Conservation (phyloP, 2,329 filamentous ascomycete genomes). For the Dothistroma pini region DNA sequence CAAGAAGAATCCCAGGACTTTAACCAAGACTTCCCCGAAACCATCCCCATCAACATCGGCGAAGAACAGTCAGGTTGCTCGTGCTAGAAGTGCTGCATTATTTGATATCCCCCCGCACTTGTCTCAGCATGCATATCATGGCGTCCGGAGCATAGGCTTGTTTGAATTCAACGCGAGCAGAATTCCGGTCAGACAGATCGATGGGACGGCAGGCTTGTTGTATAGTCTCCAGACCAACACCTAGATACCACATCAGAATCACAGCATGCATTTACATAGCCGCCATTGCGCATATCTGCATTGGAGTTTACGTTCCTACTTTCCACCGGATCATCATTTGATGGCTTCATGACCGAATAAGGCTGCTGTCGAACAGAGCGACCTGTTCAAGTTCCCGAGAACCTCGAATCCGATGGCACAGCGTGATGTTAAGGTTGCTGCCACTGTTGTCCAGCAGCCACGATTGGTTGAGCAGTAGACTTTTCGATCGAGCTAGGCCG, state of each 20-base stretch:
- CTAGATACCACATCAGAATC: not conserved
- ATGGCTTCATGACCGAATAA: too few relatives aligned
- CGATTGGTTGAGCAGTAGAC: too few relatives aligned
- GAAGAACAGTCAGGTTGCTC: slow-evolving; percentile 89
- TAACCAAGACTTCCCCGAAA: slow-evolving; percentile 94
- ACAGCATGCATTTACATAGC: not conserved
- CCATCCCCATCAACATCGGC: slow-evolving; percentile 97
- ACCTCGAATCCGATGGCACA: too few relatives aligned
- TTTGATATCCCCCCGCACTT: not conserved
- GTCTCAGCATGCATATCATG: slow-evolving; percentile 10
- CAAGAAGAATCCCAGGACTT: slow-evolving; percentile 99
- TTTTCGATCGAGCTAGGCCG: too few relatives aligned
- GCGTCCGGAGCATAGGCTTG: slow-evolving; percentile 8
- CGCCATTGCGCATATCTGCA: not conserved
- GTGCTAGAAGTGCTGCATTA: slow-evolving; percentile 55
- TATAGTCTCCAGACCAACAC: not conserved
- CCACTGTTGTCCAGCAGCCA: too few relatives aligned
- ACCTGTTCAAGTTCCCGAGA: not conserved
- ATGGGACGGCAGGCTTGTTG: not conserved
- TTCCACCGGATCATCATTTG: too few relatives aligned
- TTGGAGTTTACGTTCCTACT: too few relatives aligned
- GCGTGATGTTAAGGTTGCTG: too few relatives aligned
- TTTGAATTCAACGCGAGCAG: not conserved
- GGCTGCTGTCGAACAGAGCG: too few relatives aligned
- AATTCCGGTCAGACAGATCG: not conserved